Evolutionary conservation across 371 early-diverging fungal genomes (phyloP).

Genomic region (Mortierella sp.): DNA sequence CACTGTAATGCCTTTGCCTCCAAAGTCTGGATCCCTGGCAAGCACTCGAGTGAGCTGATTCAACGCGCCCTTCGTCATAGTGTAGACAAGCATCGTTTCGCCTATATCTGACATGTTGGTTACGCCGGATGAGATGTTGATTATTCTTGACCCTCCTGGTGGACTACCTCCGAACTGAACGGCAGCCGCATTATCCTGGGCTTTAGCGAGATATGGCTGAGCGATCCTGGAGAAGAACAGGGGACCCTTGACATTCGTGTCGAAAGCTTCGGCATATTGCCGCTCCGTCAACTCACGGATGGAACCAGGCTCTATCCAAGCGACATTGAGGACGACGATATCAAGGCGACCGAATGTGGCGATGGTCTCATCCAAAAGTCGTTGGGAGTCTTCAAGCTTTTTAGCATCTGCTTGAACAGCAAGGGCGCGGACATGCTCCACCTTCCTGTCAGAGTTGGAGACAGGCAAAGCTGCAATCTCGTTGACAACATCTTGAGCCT

Average conservation of each 20-base stretch:
- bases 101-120: not conserved
- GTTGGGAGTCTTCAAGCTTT: conserved; percentile 2
- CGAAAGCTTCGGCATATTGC: conserved; percentile 1
- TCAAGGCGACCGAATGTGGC: conserved; percentile 21
- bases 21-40: conserved; percentile 19
- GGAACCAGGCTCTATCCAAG: conserved; percentile 1
- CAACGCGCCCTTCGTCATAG: conserved; percentile 20
- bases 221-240: conserved; percentile 10
- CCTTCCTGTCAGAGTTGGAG: not conserved
- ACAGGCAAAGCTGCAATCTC: not conserved
- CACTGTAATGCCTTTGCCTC: conserved; percentile 19
- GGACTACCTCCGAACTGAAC: too few relatives aligned
- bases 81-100: conserved; percentile 6
- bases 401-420: conserved; percentile 8
- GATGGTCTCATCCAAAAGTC: conserved; percentile 21
- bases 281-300: conserved; percentile 5
- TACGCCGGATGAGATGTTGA: too few relatives aligned
- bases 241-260: conserved; percentile 17
- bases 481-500: conserved; percentile 8
- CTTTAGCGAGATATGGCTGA: conserved; percentile 2
- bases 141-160: too few relatives aligned
- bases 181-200: too few relatives aligned
- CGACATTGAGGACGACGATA: conserved; percentile 25
- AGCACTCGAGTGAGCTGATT: conserved; percentile 15
- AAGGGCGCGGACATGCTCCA: conserved; percentile 5